Percentiles rank a stretch among this genome's conserved stretches.
phyloP scores from a whole-genome alignment of 306 rosid genomes.

The Carpinus viminea region DNA sequence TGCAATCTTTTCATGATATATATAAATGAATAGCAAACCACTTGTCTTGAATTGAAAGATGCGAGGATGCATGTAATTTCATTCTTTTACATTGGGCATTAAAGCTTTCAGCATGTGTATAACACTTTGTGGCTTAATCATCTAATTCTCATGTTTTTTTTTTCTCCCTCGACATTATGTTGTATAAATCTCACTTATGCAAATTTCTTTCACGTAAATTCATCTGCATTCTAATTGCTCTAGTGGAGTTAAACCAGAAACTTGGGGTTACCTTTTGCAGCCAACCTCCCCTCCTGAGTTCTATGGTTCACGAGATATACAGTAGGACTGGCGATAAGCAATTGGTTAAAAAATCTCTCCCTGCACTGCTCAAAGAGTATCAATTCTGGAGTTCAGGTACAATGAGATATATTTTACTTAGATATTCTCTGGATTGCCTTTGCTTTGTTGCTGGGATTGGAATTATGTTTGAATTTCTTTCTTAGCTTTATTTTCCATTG shows the following conservation, averaged over 20 bases:
- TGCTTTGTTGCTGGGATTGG: not conserved
- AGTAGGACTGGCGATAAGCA: conserved; percentile 58
- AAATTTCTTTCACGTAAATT: not conserved
- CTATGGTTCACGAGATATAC: conserved; percentile 80
- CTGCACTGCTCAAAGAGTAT: conserved; percentile 76
- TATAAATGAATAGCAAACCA: not conserved
- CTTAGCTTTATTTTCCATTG: not conserved
- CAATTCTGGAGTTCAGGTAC: conserved; percentile 92
- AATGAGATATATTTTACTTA: conserved; percentile 14
- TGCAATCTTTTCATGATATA: not conserved
- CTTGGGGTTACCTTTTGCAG: conserved; percentile 47
- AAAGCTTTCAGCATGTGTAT: not conserved
- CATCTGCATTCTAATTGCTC: not conserved
- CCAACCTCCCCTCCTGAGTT: conserved; percentile 95
- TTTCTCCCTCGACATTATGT: not conserved
- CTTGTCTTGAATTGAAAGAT: not conserved
- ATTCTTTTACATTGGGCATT: not conserved
- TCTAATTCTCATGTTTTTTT: not conserved
- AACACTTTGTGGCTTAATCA: not conserved
- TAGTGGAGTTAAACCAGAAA: conserved; percentile 12
- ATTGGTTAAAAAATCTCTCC: conserved; percentile 66
- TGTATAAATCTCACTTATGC: not conserved
- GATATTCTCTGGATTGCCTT: not conserved
- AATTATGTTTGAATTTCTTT: conserved; percentile 17
- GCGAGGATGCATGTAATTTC: not conserved